These are phyloP conservation scores for Claviceps quebecensis DNA, from an alignment of 2,329 filamentous ascomycete species.

Conservation along the genomic window DNA sequence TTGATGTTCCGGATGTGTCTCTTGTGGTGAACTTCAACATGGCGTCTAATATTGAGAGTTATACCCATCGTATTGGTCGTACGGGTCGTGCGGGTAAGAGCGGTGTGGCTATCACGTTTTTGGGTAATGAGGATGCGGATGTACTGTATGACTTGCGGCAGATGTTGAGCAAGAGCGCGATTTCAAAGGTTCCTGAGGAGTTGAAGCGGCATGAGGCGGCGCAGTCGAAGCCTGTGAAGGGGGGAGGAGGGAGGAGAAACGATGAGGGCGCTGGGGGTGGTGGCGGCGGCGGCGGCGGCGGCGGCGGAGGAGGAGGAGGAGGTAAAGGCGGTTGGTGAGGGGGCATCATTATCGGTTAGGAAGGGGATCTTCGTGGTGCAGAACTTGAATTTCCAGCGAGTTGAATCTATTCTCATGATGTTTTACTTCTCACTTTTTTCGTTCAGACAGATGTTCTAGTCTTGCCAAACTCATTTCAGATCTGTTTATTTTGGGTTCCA, in stretches of 20 bases:
- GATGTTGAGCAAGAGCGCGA: constrained; percentile 82
- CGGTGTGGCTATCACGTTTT: constrained; percentile 90
- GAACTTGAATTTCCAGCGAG: background rate
- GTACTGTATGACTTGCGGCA: constrained; percentile 90
- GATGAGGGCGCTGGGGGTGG: constrained; percentile 11
- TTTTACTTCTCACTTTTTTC: background rate
- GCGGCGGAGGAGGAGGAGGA: constrained; percentile 2
- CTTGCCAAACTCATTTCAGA: too few species aligned
- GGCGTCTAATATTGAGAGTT: constrained; percentile 82
- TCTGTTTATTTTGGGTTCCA: too few species aligned
- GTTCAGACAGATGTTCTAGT: background rate
- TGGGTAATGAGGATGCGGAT: constrained; percentile 80
- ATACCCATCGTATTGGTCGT: constrained; percentile 92
- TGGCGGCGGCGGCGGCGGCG: constrained; percentile 10
- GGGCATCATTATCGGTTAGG: background rate
- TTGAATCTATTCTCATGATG: background rate
- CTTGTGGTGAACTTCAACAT: constrained; percentile 99
- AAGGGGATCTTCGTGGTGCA: background rate
- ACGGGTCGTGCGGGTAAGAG: constrained; percentile 96
- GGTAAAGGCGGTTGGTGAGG: constrained; percentile 2
- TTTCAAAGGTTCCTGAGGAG: constrained; percentile 85
- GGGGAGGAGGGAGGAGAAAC: constrained; percentile 19
- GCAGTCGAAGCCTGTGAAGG: constrained; percentile 58
- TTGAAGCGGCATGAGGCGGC: constrained; percentile 77
- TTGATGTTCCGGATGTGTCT: constrained; percentile 87